phyloP scores from a whole-genome alignment of 75 land plant species.

The Picea glauca region DNA sequence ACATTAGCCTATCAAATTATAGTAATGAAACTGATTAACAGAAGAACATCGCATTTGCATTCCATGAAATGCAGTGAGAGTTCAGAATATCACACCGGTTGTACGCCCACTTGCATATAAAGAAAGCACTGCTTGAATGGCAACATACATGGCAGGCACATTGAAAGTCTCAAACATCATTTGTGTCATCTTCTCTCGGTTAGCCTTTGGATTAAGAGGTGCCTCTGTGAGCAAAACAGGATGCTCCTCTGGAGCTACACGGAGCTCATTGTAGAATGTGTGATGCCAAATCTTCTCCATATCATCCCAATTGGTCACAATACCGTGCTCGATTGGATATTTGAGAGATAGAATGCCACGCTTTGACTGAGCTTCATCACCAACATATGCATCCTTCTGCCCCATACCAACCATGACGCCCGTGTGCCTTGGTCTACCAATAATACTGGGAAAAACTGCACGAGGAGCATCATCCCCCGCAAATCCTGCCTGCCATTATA shows the following conservation, averaged over 20 bases:
- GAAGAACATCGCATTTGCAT: too few relatives aligned
- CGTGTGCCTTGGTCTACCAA: slow-evolving; percentile 26
- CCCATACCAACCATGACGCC: slow-evolving; percentile 39
- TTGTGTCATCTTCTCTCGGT: slow-evolving; percentile 48
- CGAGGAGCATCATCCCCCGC: slow-evolving; percentile 64
- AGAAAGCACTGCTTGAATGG: slow-evolving; percentile 36
- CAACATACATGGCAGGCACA: slow-evolving; percentile 39
- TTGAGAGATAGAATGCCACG: slow-evolving; percentile 45
- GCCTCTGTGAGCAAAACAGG: slow-evolving; percentile 36
- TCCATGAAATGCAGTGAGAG: too few relatives aligned
- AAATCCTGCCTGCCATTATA: slow-evolving; percentile 37
- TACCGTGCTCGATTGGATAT: slow-evolving; percentile 29
- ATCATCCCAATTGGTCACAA: slow-evolving; percentile 37
- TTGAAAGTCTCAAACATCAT: slow-evolving; percentile 40
- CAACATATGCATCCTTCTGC: slow-evolving; percentile 19
- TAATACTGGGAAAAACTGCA: slow-evolving; percentile 32
- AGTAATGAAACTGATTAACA: too few relatives aligned
- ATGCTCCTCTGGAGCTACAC: slow-evolving; percentile 31
- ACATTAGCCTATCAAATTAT: too few relatives aligned
- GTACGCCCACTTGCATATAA: slow-evolving; percentile 35
- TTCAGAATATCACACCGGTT: slow-evolving; percentile 18
- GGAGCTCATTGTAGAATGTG: slow-evolving; percentile 37
- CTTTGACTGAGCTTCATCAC: slow-evolving; percentile 31
- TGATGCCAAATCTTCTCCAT: slow-evolving; percentile 48
- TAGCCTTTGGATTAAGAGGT: slow-evolving; percentile 40